Conservation (phyloP, 108 stramenopile species). For the Discostella pseudostelligera region DNA sequence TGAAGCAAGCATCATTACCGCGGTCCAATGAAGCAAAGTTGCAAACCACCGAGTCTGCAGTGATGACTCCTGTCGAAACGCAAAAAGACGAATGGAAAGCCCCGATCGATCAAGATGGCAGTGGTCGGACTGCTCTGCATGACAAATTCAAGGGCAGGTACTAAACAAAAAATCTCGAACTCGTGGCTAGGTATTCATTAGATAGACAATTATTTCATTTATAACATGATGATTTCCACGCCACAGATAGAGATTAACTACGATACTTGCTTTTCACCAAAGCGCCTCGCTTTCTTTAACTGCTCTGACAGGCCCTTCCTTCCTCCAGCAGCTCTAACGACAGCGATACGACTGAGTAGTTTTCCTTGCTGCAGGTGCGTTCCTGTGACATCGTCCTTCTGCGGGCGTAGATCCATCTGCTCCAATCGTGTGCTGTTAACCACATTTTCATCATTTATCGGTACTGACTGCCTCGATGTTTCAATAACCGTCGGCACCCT, state of each 20-base stretch:
- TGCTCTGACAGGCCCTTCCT: slow-evolving; percentile 21
- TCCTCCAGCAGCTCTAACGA: slow-evolving; percentile 17
- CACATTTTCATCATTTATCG: slow-evolving; percentile 21
- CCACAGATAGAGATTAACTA: too few relatives aligned
- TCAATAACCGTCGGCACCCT: slow-evolving; percentile 1
- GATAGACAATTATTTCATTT: too few relatives aligned
- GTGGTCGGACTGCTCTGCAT: slow-evolving; percentile 74
- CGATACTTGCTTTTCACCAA: background rate
- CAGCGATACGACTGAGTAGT: slow-evolving; percentile 12
- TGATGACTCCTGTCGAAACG: slow-evolving; percentile 32
- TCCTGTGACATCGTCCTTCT: background rate
- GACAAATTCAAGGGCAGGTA: slow-evolving; percentile 84
- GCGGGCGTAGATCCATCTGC: background rate
- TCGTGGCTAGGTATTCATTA: too few relatives aligned
- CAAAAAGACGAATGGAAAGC: slow-evolving; percentile 76
- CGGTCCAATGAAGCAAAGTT: slow-evolving; percentile 5
- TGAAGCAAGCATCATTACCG: slow-evolving; percentile 9
- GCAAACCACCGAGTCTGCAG: background rate
- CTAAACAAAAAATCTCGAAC: slow-evolving; percentile 6
- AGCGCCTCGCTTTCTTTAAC: slow-evolving; percentile 19
- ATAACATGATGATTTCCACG: too few relatives aligned
- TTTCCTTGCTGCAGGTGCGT: slow-evolving; percentile 7
- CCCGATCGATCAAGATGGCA: slow-evolving; percentile 75
- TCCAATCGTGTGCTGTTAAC: background rate
- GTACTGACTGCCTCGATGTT: background rate